A percentile compares a stretch with the other conserved stretches of the same genome.
Conservation (phyloP, 148 eudicot genomes). For the Mesembryanthemum crystallinum region DNA sequence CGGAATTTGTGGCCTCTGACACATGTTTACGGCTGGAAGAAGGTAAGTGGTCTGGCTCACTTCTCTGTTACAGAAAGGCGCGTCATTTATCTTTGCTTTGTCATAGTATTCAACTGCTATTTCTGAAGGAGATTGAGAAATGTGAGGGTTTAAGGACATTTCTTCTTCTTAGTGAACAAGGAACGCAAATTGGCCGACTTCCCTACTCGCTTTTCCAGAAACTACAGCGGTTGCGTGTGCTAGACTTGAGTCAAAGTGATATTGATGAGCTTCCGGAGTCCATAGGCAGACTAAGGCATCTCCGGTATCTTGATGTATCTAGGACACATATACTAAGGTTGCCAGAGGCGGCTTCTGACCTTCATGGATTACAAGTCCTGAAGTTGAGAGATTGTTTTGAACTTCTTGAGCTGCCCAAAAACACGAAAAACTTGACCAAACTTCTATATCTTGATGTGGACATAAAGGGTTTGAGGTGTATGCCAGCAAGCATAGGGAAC, state of each 20-base stretch:
- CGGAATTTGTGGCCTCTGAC: constrained; percentile 18
- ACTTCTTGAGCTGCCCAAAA: constrained; percentile 24
- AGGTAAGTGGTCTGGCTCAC: constrained; percentile 5
- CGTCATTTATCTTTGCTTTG: constrained; percentile 16
- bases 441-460: constrained; percentile 21
- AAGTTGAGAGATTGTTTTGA: constrained; percentile 11
- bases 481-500: constrained; percentile 22
- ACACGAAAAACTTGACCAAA: background rate
- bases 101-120: background rate
- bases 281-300: constrained; percentile 9
- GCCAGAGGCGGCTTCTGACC: constrained; percentile 3
- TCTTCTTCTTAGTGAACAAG: constrained; percentile 7
- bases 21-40: background rate
- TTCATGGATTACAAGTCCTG: constrained; percentile 4
- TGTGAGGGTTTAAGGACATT: constrained; percentile 21
- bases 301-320: constrained; percentile 4
- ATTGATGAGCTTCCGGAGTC: constrained; percentile 18
- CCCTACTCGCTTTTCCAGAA: constrained; percentile 17
- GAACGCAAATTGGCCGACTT: constrained; percentile 15
- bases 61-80: background rate
- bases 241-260: constrained; percentile 10
- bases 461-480: constrained; percentile 10
- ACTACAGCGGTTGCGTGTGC: constrained; percentile 9
- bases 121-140: constrained; percentile 8
- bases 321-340: constrained; percentile 6